Percentiles rank a stretch among this genome's conserved stretches.
These are phyloP conservation scores for Tolypocladium nubicola DNA, from an alignment of 2,329 filamentous ascomycete genomes.

Conservation along the genomic window DNA sequence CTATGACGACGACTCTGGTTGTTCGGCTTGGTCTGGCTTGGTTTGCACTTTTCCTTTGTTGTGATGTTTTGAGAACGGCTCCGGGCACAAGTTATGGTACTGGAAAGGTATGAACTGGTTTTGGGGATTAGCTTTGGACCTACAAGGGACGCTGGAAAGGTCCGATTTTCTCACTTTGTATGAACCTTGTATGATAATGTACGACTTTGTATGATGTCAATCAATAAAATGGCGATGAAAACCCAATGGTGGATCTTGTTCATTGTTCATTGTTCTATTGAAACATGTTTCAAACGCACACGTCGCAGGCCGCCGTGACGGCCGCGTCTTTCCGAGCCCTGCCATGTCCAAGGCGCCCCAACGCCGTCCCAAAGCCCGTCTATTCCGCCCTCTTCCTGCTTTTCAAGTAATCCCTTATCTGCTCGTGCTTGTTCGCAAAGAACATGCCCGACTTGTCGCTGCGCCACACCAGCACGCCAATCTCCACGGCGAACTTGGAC, in stretches of 20 bases:
- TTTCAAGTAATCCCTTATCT: constrained; percentile 72
- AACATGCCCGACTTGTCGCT: constrained; percentile 73
- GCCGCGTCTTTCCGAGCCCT: neutral
- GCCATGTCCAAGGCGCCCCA: neutral
- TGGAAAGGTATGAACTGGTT: neutral
- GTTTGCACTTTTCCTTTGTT: neutral
- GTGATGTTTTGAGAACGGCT: neutral
- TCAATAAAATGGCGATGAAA: neutral
- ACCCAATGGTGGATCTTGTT: neutral
- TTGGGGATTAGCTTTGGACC: neutral
- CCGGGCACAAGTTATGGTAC: neutral
- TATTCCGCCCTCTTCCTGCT: constrained; percentile 44
- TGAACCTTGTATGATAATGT: neutral
- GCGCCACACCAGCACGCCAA: constrained; percentile 83
- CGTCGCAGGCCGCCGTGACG: neutral
- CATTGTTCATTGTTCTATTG: neutral
- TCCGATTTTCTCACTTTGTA: neutral
- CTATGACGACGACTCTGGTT: neutral
- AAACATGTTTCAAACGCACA: neutral
- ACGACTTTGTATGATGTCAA: neutral
- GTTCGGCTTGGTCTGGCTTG: neutral
- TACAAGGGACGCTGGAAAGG: neutral
- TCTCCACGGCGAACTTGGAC: constrained; percentile 72
- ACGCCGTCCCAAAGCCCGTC: constrained; percentile 5
- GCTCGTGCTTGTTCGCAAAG: constrained; percentile 85